Evolutionary conservation across 2,329 filamentous ascomycete genomes (phyloP).

Genomic region (Xylaria digitata): DNA sequence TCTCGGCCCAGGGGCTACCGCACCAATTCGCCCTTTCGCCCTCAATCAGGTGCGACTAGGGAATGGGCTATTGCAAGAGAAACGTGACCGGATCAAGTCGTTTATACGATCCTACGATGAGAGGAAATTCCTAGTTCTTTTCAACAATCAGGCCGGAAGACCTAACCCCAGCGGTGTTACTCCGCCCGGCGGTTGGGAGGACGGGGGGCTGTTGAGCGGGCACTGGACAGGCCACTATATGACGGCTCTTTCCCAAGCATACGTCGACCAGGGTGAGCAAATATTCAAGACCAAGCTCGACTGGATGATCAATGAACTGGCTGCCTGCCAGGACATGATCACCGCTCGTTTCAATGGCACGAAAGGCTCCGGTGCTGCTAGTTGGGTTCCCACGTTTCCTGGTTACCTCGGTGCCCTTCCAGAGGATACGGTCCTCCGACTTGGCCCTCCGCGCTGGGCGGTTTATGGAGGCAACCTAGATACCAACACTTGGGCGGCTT

Average conservation of each 20-base stretch:
- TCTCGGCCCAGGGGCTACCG: constrained; percentile 47
- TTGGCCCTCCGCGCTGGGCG: constrained; percentile 51
- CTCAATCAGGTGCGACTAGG: constrained; percentile 50
- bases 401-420: constrained; percentile 51
- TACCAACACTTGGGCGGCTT: constrained; percentile 51
- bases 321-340: constrained; percentile 49
- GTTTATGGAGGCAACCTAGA: constrained; percentile 46
- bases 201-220: constrained; percentile 51
- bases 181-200: constrained; percentile 50
- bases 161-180: constrained; percentile 45
- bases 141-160: constrained; percentile 50
- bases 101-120: constrained; percentile 49
- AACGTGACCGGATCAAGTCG: constrained; percentile 49
- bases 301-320: constrained; percentile 50
- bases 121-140: constrained; percentile 48
- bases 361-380: constrained; percentile 30
- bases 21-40: constrained; percentile 50
- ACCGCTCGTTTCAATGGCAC: constrained; percentile 44
- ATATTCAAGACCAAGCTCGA: constrained; percentile 50
- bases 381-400: constrained; percentile 48
- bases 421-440: constrained; percentile 50
- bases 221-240: constrained; percentile 52
- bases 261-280: constrained; percentile 49
- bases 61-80: constrained; percentile 49
- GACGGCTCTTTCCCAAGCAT: constrained; percentile 50